A percentile compares a stretch with the other conserved stretches of the same genome.
These are phyloP conservation scores for Podila epicladia DNA, from an alignment of 192 early-diverging fungal genomes.

Conservation along the genomic window DNA sequence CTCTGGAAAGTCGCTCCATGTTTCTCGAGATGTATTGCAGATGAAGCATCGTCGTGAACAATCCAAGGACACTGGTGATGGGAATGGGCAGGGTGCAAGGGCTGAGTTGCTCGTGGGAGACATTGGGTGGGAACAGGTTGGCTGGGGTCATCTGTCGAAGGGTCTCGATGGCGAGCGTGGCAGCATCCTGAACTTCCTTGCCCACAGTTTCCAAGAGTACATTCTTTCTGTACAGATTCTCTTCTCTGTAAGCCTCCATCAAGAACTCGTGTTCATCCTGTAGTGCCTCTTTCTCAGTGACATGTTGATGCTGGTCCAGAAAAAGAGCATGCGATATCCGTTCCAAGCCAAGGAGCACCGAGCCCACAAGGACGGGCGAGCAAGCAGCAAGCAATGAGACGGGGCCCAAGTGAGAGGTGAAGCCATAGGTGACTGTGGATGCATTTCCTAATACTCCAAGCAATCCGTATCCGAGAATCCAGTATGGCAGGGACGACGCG, in stretches of 20 bases:
- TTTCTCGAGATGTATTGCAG: conserved; percentile 62
- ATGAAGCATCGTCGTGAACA: conserved; percentile 63
- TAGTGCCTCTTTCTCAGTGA: conserved; percentile 19
- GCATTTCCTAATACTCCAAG: conserved; percentile 20
- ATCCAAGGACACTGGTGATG: conserved; percentile 60
- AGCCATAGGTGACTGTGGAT: background rate
- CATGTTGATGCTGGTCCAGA: conserved; percentile 9
- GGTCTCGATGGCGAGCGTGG: conserved; percentile 56
- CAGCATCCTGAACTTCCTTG: conserved; percentile 58
- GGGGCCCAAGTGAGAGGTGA: conserved; percentile 11
- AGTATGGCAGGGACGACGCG: conserved; percentile 3
- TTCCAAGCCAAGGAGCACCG: conserved; percentile 17
- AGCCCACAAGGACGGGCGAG: conserved; percentile 22
- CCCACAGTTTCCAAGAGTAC: conserved; percentile 51
- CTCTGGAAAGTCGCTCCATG: conserved; percentile 46
- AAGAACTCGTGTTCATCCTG: conserved; percentile 23
- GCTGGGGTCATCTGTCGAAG: conserved; percentile 63
- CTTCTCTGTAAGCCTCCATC: conserved; percentile 29
- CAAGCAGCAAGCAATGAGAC: conserved; percentile 17
- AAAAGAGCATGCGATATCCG: conserved; percentile 18
- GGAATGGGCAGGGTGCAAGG: conserved; percentile 66
- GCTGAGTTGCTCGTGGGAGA: conserved; percentile 60
- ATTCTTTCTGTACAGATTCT: conserved; percentile 26
- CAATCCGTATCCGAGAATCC: conserved; percentile 30
- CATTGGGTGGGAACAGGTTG: conserved; percentile 48